phyloP scores from a whole-genome alignment of 2,329 filamentous ascomycete genomes.

The Colletotrichum destructivum region DNA sequence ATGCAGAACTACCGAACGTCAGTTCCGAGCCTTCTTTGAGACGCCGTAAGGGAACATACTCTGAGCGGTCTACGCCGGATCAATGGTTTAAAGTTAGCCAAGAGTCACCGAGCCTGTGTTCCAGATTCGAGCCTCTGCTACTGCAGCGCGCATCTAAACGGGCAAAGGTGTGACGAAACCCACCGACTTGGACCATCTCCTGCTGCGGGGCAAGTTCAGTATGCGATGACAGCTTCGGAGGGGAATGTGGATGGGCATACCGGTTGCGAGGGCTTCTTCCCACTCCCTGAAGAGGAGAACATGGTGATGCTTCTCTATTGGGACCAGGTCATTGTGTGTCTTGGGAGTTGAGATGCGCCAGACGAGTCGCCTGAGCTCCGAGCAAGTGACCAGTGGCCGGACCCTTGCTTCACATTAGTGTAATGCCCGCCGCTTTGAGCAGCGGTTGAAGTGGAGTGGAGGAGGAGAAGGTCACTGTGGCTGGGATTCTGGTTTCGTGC shows the following conservation, averaged over 20 bases:
- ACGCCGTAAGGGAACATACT: conserved; percentile 63
- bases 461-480: conserved; percentile 40
- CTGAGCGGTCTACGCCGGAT: conserved; percentile 68
- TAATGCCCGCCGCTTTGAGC: conserved; percentile 40
- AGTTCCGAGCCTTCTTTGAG: conserved; percentile 50
- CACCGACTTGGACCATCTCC: conserved; percentile 99
- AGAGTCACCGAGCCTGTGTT: conserved; percentile 9
- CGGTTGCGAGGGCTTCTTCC: conserved; percentile 81
- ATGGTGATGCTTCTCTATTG: conserved; percentile 58
- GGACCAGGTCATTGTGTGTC: conserved; percentile 40
- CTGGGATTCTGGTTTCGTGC: conserved; percentile 20
- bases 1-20: conserved; percentile 75
- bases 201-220: conserved; percentile 64
- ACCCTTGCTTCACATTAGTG: conserved; percentile 42
- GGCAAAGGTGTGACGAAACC: conserved; percentile 50
- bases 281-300: conserved; percentile 76
- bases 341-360: conserved; percentile 39
- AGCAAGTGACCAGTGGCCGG: conserved; percentile 42
- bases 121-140: conserved; percentile 21
- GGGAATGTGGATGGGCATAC: conserved; percentile 61
- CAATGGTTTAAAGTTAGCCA: conserved; percentile 44
- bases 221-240: conserved; percentile 36
- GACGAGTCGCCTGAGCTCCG: conserved; percentile 40
- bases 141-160: conserved; percentile 21
- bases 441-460: conserved; percentile 39